Percentiles rank a stretch among this genome's conserved stretches.
phyloP scores from a whole-genome alignment of 805 yeast genomes.

The Wickerhamomyces kurtzmanii region DNA sequence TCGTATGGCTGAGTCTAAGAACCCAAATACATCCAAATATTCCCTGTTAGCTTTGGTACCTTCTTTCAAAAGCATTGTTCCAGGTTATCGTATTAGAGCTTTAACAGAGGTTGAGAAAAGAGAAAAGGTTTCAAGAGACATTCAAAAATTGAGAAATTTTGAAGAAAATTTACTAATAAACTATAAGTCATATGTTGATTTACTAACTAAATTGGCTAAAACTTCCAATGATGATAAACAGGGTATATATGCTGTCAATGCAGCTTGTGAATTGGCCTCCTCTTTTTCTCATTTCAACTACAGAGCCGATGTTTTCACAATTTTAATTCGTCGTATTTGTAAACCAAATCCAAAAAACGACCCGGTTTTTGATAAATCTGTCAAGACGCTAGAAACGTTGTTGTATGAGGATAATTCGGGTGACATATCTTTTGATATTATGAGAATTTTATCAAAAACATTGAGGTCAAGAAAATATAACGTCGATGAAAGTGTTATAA shows the following conservation, averaged over 20 bases:
- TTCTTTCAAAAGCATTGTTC: slow-evolving; percentile 77
- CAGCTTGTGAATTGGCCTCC: slow-evolving; percentile 69
- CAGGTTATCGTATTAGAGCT: slow-evolving; percentile 80
- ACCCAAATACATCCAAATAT: slow-evolving; percentile 56
- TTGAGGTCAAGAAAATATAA: slow-evolving; percentile 64
- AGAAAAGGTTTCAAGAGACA: slow-evolving; percentile 78
- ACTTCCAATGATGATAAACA: slow-evolving; percentile 24
- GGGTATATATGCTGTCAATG: slow-evolving; percentile 57
- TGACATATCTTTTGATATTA: slow-evolving; percentile 65
- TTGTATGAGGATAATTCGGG: slow-evolving; percentile 78
- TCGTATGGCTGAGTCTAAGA: slow-evolving; percentile 59
- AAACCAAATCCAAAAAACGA: slow-evolving; percentile 38
- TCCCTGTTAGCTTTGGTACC: slow-evolving; percentile 75
- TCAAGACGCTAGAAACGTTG: slow-evolving; percentile 59
- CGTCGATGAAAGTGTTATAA: slow-evolving; percentile 77
- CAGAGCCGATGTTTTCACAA: slow-evolving; percentile 61
- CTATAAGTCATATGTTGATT: slow-evolving; percentile 58
- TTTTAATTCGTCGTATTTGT: slow-evolving; percentile 59
- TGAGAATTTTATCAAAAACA: slow-evolving; percentile 58
- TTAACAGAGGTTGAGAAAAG: slow-evolving; percentile 71
- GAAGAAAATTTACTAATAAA: slow-evolving; percentile 70
- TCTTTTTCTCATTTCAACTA: slow-evolving; percentile 73
- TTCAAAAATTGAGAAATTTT: slow-evolving; percentile 64
- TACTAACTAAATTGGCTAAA: slow-evolving; percentile 32
- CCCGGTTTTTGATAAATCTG: slow-evolving; percentile 43